Percentiles rank a stretch among this genome's conserved stretches.
phyloP scores from a whole-genome alignment of 2,329 filamentous ascomycete genomes.

The Colletotrichum destructivum region DNA sequence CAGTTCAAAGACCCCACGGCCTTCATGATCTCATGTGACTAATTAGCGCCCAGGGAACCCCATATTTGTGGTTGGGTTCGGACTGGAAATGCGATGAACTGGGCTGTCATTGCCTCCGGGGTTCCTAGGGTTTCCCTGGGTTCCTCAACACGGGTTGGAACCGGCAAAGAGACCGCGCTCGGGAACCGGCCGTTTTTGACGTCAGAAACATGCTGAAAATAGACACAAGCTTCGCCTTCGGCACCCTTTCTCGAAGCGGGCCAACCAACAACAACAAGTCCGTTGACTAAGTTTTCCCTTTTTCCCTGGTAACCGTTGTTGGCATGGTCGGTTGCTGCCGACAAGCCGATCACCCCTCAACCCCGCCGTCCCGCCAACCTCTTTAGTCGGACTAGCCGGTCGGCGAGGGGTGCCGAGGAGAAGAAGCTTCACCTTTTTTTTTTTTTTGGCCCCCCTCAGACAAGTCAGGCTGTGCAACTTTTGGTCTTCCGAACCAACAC shows the following conservation, averaged over 20 bases:
- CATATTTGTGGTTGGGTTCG: slow-evolving; percentile 25
- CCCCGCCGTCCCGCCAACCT: slow-evolving; percentile 27
- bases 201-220: slow-evolving; percentile 28
- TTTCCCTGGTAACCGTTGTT: background rate
- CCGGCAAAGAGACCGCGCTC: background rate
- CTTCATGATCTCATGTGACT: slow-evolving; percentile 32
- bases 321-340: slow-evolving; percentile 13
- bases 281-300: background rate
- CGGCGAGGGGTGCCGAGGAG: background rate
- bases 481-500: no score
- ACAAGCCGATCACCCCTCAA: slow-evolving; percentile 20
- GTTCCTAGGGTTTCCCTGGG: no score
- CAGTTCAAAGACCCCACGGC: slow-evolving; percentile 29
- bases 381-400: background rate
- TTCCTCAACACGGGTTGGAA: no score
- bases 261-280: slow-evolving; percentile 4
- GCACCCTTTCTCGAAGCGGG: slow-evolving; percentile 6
- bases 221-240: background rate
- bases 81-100: background rate
- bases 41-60: slow-evolving; percentile 16
- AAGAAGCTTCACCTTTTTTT: background rate
- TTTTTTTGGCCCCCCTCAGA: background rate
- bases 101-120: background rate
- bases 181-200: slow-evolving; percentile 14
- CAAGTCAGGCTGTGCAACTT: background rate